phyloP scores from a whole-genome alignment of 2,329 filamentous ascomycete species.

The Calonectria henricotiae region DNA sequence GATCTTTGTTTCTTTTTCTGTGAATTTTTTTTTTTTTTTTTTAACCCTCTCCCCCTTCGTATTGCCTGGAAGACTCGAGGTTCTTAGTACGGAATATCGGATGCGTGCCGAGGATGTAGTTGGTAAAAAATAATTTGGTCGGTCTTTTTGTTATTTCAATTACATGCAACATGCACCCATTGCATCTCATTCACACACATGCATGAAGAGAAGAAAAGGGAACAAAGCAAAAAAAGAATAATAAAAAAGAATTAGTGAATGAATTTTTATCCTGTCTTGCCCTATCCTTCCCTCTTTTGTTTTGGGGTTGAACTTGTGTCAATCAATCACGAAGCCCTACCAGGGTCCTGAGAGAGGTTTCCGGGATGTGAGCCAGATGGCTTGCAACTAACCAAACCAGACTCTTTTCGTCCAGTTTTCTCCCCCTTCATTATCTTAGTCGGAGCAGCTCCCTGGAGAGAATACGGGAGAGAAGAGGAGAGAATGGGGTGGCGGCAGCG shows the following conservation, averaged over 20 bases:
- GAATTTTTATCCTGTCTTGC: background rate
- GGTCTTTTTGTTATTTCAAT: background rate
- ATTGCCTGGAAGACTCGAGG: background rate
- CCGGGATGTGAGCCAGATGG: slow-evolving; percentile 1
- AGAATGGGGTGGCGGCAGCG: background rate
- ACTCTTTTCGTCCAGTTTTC: slow-evolving; percentile 8
- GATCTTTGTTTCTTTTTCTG: background rate
- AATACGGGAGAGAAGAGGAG: background rate
- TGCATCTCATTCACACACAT: background rate
- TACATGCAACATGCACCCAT: slow-evolving; percentile 1
- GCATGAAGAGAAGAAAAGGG: background rate
- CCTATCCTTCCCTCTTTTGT: background rate
- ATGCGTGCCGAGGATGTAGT: background rate
- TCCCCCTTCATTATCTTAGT: slow-evolving; percentile 11
- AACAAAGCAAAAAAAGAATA: background rate
- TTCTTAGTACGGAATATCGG: background rate
- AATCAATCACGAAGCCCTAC: background rate
- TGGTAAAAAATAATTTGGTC: background rate
- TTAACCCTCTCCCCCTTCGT: background rate
- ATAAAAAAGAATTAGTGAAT: background rate
- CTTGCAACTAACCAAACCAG: background rate
- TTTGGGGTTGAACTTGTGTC: background rate
- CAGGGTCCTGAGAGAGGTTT: background rate
- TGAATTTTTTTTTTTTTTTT: background rate
- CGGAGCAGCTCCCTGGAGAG: background rate